Evolutionary conservation across 2,329 filamentous ascomycete genomes (phyloP).

Genomic region (Hymenoscyphus linearis): DNA sequence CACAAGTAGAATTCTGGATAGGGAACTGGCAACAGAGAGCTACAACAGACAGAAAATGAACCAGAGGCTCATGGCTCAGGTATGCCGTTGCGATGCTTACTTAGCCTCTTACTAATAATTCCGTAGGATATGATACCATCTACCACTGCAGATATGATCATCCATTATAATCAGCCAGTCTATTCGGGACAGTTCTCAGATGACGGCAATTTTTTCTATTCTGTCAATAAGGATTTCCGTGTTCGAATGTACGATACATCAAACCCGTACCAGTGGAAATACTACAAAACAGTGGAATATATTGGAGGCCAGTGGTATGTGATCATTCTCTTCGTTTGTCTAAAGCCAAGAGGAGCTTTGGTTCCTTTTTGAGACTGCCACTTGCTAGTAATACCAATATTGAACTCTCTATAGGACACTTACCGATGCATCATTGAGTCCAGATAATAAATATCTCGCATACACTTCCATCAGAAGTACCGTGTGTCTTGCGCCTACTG

Average conservation of each 20-base stretch:
- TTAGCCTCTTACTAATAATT: background rate
- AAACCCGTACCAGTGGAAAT: constrained; percentile 90
- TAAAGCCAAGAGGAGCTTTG: too few species aligned
- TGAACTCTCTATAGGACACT: constrained; percentile 50
- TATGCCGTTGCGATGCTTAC: constrained; percentile 30
- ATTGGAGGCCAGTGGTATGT: constrained; percentile 74
- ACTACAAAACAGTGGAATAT: constrained; percentile 86
- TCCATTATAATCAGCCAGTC: constrained; percentile 79
- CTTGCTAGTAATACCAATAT: background rate
- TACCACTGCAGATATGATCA: constrained; percentile 74
- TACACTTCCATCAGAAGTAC: constrained; percentile 84
- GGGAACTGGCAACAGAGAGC: constrained; percentile 71
- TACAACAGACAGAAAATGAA: constrained; percentile 56
- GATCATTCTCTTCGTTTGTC: background rate
- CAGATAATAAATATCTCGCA: constrained; percentile 86
- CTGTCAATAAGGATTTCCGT: constrained; percentile 84
- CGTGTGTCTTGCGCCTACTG: constrained; percentile 82
- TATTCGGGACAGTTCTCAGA: constrained; percentile 97
- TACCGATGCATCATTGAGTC: constrained; percentile 85
- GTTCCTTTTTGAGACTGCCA: background rate
- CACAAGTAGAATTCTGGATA: constrained; percentile 67
- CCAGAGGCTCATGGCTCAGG: constrained; percentile 62
- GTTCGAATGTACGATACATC: constrained; percentile 97
- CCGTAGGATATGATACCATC: constrained; percentile 70
- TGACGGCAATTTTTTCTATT: constrained; percentile 96